Evolutionary conservation across 2,329 filamentous ascomycete genomes (phyloP), one percentile per base, ranked within the genome.

Genomic region (Penicillium sp.): DNA sequence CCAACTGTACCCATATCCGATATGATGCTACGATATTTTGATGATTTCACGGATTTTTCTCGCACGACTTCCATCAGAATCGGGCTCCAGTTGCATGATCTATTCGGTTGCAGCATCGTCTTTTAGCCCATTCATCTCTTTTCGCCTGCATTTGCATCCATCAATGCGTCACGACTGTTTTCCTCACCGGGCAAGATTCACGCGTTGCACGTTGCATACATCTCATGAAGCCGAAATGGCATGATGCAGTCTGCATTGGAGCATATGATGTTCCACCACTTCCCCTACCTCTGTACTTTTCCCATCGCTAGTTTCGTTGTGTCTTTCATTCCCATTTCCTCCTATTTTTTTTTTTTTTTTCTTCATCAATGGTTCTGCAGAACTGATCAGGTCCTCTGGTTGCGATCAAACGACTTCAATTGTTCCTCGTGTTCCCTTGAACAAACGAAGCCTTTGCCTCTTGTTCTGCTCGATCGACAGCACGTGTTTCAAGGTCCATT

Each of bases 1-100:
- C 52, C 62, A 66, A 62, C 51, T 74, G 72, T 75, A 75, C 66
- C 64, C 69, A 70, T 74, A 75, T 59, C 66, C n/a, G 63, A 67
- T 54, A 73, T 62, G 71, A 74, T 67, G 67, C 63, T 56, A 74
- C 68, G 72, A 74, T 67, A 63, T 39, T 48, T 56, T 65, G 51
- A 65, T 59, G 63, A 65, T 59, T 64, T 61, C 58, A 69, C 62
- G 67, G 63, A 58, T 60, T 53, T 42, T 34, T n/a, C 34, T 50
- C 51, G 50, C 45, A 56, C 53, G 52, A 52, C 50, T 59, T 65
- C 63, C 63, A 67, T 59, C 59, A 56, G 64, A 61, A 55, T 59
- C 55, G 62, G 67, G 59, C 24, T 28, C 34, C 47, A 42, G 56
- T 52, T 64, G 60, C 62, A 60, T 60, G 53, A 63, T 60, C 46